Conservation (phyloP, 1,139 yeast species). For the Geotrichum siamense region DNA sequence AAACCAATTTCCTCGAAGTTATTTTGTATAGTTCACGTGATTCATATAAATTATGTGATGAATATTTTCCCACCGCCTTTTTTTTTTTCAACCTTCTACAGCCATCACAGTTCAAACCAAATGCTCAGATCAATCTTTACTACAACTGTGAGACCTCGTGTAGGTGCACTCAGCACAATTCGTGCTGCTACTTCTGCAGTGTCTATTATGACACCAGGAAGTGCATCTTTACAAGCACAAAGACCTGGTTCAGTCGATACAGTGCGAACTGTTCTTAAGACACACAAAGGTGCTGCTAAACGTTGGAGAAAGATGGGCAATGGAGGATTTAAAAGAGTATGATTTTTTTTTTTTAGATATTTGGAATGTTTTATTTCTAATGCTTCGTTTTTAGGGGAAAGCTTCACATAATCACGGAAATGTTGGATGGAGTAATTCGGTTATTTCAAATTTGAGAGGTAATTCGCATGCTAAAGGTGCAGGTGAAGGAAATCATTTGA, state of each 20-base stretch:
- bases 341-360: background rate
- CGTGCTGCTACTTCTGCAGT: constrained; percentile 5
- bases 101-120: too few relatives aligned
- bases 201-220: constrained; percentile 8
- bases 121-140: constrained; percentile 13
- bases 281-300: constrained; percentile 73
- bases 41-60: too few relatives aligned
- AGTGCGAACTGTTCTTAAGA: constrained; percentile 45
- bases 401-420: constrained; percentile 93
- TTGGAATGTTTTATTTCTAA: background rate
- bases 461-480: constrained; percentile 49
- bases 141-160: constrained; percentile 9
- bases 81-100: too few relatives aligned
- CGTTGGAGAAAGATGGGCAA: constrained; percentile 69
- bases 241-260: constrained; percentile 11
- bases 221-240: constrained; percentile 2
- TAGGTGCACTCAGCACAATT: constrained; percentile 1
- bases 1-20: too few relatives aligned
- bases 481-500: constrained; percentile 44
- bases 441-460: constrained; percentile 57
- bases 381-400: constrained; percentile 46
- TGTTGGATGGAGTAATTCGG: constrained; percentile 69
- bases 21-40: too few relatives aligned
- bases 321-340: constrained; percentile 44
- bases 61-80: too few relatives aligned